phyloP scores from a whole-genome alignment of 2,329 filamentous ascomycete species.

The Thermoascus crustaceus region DNA sequence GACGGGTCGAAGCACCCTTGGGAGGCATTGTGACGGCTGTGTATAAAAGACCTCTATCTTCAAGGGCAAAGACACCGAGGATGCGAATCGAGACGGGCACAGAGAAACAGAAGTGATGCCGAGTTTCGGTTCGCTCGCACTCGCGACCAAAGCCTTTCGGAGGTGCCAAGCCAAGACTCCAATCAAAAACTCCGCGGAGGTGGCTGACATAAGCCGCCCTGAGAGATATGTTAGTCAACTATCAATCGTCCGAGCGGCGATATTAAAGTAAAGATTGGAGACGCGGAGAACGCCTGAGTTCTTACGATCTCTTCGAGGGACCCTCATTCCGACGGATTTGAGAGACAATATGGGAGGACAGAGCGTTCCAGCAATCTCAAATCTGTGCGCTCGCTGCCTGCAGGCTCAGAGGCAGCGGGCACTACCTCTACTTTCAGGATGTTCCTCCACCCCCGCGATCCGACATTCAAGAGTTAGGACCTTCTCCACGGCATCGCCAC shows the following conservation, averaged over 20 bases:
- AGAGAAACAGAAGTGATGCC: no score
- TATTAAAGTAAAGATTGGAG: no score
- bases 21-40: constrained; percentile 34
- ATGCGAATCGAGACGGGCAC: no score
- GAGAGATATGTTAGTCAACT: neutral
- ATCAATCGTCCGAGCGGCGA: no score
- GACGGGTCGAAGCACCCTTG: constrained; percentile 36
- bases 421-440: no score
- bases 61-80: no score
- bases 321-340: no score
- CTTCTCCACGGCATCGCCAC: constrained; percentile 14
- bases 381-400: constrained; percentile 5
- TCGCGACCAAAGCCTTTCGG: constrained; percentile 10
- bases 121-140: no score
- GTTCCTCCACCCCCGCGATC: neutral
- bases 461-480: constrained; percentile 2
- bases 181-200: constrained; percentile 25
- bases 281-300: no score
- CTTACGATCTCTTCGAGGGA: no score
- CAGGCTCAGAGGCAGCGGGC: constrained; percentile 2
- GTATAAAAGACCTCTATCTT: no score
- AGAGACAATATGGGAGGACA: neutral
- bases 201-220: constrained; percentile 22
- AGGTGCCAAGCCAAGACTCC: constrained; percentile 17
- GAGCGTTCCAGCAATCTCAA: neutral